These are phyloP conservation scores for Elaeagnus macrophylla DNA, from an alignment of 306 rosid genomes.

Conservation along the genomic window DNA sequence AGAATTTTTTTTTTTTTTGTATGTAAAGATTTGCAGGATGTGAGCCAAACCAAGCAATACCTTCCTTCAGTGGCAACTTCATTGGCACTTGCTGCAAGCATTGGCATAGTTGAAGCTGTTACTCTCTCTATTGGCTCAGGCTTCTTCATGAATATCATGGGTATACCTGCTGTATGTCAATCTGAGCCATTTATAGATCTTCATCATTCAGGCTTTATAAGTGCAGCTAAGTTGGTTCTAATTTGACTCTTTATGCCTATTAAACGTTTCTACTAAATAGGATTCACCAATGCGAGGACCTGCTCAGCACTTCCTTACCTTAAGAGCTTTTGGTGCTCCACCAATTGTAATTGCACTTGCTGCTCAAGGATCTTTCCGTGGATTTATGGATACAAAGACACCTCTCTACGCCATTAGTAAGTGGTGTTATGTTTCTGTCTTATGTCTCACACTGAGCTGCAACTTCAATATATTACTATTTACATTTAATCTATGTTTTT, in stretches of 20 bases:
- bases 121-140: constrained; percentile 73
- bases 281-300: constrained; percentile 83
- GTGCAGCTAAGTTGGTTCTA: background rate
- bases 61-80: constrained; percentile 81
- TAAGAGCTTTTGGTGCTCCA: constrained; percentile 90
- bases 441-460: constrained; percentile 5
- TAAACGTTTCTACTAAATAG: constrained; percentile 16
- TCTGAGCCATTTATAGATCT: constrained; percentile 17
- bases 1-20: constrained; percentile 8
- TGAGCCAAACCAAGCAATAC: constrained; percentile 37
- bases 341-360: constrained; percentile 84
- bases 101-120: constrained; percentile 81
- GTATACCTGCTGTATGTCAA: constrained; percentile 85
- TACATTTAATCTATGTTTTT: background rate
- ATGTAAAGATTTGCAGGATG: constrained; percentile 30
- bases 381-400: constrained; percentile 82
- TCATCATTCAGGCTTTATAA: background rate
- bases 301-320: constrained; percentile 72
- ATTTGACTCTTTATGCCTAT: no score
- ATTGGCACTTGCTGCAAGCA: constrained; percentile 65
- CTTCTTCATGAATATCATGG: constrained; percentile 70
- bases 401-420: constrained; percentile 87
- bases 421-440: constrained; percentile 26
- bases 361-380: constrained; percentile 94
- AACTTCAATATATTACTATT: background rate